Conservation (phyloP, 805 yeast genomes). For the Lipomyces starkeyi region DNA sequence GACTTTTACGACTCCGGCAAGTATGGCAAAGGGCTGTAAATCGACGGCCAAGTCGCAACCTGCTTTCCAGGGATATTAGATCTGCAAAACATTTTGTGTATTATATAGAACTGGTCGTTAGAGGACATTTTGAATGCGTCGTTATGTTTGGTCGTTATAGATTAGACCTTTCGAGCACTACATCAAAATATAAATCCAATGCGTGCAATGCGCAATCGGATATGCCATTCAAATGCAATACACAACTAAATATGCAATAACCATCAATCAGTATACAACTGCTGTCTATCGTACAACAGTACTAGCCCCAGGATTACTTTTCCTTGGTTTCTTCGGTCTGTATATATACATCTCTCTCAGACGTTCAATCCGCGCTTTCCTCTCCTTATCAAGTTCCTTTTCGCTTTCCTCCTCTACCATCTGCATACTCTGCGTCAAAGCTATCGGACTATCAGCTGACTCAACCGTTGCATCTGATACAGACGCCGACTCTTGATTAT, state of each 20-base stretch:
- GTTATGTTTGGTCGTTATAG: background rate
- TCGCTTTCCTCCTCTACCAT: background rate
- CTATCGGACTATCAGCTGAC: background rate
- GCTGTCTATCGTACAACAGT: background rate
- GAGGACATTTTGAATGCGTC: background rate
- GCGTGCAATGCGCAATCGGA: background rate
- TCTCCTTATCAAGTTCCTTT: slow-evolving; percentile 13
- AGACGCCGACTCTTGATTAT: background rate
- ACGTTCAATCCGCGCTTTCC: slow-evolving; percentile 22
- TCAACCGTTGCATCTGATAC: background rate
- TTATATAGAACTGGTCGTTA: background rate
- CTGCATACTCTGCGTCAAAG: background rate
- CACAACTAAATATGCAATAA: background rate
- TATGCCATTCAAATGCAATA: background rate
- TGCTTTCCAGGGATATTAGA: background rate
- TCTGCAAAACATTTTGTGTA: background rate
- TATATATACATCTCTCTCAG: slow-evolving; percentile 25
- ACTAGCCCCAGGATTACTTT: background rate
- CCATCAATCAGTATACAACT: background rate
- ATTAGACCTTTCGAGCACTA: background rate
- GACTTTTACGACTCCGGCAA: slow-evolving; percentile 79
- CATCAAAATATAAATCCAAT: background rate
- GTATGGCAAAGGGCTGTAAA: slow-evolving; percentile 84
- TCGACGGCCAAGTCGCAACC: background rate
- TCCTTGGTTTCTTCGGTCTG: slow-evolving; percentile 15